Percentiles rank a stretch among this genome's conserved stretches.
These are phyloP conservation scores for Populus euphratica DNA, from an alignment of 345 rosid genomes.

Conservation along the genomic window DNA sequence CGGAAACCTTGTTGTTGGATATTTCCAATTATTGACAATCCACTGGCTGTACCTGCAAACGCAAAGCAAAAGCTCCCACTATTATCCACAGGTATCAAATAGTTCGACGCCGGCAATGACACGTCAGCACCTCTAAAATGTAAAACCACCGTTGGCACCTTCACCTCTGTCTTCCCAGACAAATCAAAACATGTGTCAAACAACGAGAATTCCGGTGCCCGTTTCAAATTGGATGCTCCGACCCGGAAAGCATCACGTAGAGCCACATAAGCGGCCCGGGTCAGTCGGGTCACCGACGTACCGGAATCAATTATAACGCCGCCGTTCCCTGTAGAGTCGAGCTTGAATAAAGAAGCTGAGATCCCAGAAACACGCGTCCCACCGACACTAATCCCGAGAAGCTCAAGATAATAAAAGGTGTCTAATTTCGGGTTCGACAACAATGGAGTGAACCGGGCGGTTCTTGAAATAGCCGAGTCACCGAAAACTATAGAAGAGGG, in stretches of 20 bases:
- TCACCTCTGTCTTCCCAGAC: constrained; percentile 55
- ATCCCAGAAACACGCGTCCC: constrained; percentile 73
- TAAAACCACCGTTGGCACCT: constrained; percentile 74
- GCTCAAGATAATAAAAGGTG: constrained; percentile 88
- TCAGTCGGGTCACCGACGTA: constrained; percentile 74
- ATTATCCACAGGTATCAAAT: constrained; percentile 74
- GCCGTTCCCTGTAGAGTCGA: constrained; percentile 69
- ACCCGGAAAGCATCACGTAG: constrained; percentile 61
- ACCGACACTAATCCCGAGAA: constrained; percentile 81
- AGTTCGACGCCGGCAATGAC: constrained; percentile 85
- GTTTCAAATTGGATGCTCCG: constrained; percentile 44
- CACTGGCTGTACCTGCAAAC: constrained; percentile 84
- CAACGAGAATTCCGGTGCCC: constrained; percentile 53
- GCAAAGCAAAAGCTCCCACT: constrained; percentile 86
- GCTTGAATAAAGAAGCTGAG: constrained; percentile 63
- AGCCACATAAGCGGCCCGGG: constrained; percentile 61
- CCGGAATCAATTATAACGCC: constrained; percentile 94
- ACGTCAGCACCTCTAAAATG: constrained; percentile 67
- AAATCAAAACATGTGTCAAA: constrained; percentile 86
- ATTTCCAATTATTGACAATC: constrained; percentile 82
- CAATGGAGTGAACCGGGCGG: constrained; percentile 74
- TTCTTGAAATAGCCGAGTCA: constrained; percentile 60
- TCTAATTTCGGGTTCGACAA: constrained; percentile 76
- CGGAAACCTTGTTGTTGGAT: constrained; percentile 98
- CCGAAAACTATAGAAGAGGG: constrained; percentile 86